Percentiles rank a stretch among this genome's conserved stretches.
These are phyloP conservation scores for Fagus sylvatica DNA, from an alignment of 306 rosid genomes.

Conservation along the genomic window DNA sequence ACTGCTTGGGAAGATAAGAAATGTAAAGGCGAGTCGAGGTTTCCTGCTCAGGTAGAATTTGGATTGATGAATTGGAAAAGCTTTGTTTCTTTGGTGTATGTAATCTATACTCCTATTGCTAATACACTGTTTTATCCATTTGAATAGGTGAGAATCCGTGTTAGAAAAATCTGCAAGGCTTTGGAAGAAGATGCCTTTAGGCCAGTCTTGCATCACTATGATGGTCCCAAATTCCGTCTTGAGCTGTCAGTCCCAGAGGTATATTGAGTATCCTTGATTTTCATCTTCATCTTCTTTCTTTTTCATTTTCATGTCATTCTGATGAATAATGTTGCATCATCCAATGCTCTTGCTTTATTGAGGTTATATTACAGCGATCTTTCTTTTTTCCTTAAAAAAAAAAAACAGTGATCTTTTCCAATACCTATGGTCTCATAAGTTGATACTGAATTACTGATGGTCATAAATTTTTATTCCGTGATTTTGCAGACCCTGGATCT, in stretches of 20 bases:
- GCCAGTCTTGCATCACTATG: constrained; percentile 98
- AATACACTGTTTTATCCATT: background rate
- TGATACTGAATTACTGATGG: background rate
- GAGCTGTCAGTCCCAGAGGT: constrained; percentile 99
- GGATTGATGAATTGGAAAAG: background rate
- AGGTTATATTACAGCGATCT: background rate
- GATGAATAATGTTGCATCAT: background rate
- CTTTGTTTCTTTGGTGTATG: background rate
- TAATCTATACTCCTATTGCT: background rate
- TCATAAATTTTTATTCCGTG: background rate
- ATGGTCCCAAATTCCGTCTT: constrained; percentile 98
- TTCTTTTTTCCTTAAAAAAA: background rate
- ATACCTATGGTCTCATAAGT: background rate
- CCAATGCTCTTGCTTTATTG: too few species aligned
- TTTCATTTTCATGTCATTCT: background rate
- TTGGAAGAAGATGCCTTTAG: constrained; percentile 97
- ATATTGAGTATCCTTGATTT: background rate
- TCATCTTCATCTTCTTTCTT: background rate
- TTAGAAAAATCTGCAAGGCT: constrained; percentile 87
- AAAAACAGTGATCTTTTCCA: too few species aligned
- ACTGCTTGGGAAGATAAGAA: constrained; percentile 99
- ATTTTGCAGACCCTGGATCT: constrained; percentile 87
- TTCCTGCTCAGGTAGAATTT: constrained; percentile 91
- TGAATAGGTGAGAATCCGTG: constrained; percentile 71
- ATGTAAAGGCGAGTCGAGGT: constrained; percentile 98